These are phyloP conservation scores for Plasmopara viticola DNA, from an alignment of 352 stramenopile genomes.

Conservation along the genomic window DNA sequence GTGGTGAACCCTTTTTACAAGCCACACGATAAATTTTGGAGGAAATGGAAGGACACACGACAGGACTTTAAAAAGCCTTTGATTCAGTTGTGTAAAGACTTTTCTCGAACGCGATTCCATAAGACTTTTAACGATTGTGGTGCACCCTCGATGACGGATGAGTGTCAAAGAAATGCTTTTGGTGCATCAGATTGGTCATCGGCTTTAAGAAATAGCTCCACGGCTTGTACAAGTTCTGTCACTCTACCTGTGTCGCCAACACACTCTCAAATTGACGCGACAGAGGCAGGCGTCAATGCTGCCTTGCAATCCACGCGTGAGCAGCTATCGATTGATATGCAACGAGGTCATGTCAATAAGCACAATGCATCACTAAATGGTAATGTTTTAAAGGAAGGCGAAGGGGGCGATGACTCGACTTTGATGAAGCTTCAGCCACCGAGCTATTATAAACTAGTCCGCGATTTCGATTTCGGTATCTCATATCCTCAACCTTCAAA, in stretches of 20 bases:
- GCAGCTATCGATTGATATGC: slow-evolving; percentile 13
- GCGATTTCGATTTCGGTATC: slow-evolving; percentile 48
- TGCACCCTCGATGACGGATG: slow-evolving; percentile 16
- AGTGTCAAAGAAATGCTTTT: slow-evolving; percentile 12
- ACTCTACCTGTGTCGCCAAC: slow-evolving; percentile 19
- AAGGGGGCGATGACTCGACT: slow-evolving; percentile 18
- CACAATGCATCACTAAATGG: slow-evolving; percentile 5
- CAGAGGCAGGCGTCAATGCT: slow-evolving; percentile 23
- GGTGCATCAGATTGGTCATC: slow-evolving; percentile 26
- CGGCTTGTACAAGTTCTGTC: slow-evolving; percentile 17
- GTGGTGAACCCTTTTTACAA: slow-evolving; percentile 77
- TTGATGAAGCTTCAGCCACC: slow-evolving; percentile 15
- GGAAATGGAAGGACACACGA: slow-evolving; percentile 48
- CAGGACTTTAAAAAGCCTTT: slow-evolving; percentile 43
- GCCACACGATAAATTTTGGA: slow-evolving; percentile 31
- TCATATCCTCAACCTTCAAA: slow-evolving; percentile 46
- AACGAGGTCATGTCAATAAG: slow-evolving; percentile 6
- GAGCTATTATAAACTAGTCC: slow-evolving; percentile 44
- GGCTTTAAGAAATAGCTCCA: slow-evolving; percentile 15
- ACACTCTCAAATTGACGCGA: slow-evolving; percentile 13
- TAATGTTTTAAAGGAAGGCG: slow-evolving; percentile 20
- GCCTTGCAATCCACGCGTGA: slow-evolving; percentile 18
- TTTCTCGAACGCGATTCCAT: slow-evolving; percentile 6
- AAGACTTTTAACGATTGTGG: slow-evolving; percentile 19
- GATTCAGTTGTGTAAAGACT: slow-evolving; percentile 10